Evolutionary conservation across 371 early-diverging fungal genomes (phyloP).

Genomic region (Blastocladiella emersonii): DNA sequence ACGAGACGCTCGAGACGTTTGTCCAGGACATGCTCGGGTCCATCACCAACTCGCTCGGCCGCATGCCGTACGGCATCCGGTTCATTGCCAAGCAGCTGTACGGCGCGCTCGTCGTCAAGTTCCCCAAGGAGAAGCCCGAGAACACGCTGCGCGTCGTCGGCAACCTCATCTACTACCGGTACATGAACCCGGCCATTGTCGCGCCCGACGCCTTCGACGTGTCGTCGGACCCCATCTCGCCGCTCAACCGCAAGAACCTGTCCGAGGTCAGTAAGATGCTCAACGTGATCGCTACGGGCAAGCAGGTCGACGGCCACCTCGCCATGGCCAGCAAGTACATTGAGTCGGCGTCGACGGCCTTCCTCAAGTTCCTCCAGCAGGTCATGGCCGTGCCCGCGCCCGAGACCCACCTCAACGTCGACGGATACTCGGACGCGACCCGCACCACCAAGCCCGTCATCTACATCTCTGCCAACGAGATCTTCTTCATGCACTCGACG

Average conservation of each 20-base stretch:
- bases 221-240: slow-evolving; percentile 66
- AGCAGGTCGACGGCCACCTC: slow-evolving; percentile 34
- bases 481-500: slow-evolving; percentile 72
- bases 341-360: slow-evolving; percentile 49
- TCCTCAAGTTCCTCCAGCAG: slow-evolving; percentile 55
- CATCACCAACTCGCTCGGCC: slow-evolving; percentile 57
- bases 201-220: slow-evolving; percentile 95
- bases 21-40: slow-evolving; percentile 20
- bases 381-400: slow-evolving; percentile 71
- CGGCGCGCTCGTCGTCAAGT: slow-evolving; percentile 42
- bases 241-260: slow-evolving; percentile 84
- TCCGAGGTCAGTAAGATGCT: slow-evolving; percentile 85
- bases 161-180: slow-evolving; percentile 89
- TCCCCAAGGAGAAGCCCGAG: slow-evolving; percentile 44
- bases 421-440: slow-evolving; percentile 72
- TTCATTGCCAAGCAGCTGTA: slow-evolving; percentile 82
- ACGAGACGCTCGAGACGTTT: background rate
- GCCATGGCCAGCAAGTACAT: slow-evolving; percentile 55
- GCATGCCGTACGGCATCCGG: slow-evolving; percentile 92
- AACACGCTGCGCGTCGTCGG: slow-evolving; percentile 76
- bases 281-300: slow-evolving; percentile 75
- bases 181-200: slow-evolving; percentile 93
- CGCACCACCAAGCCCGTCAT: slow-evolving; percentile 72
- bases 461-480: slow-evolving; percentile 74
- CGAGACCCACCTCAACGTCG: slow-evolving; percentile 78